Conservation (phyloP, 495 filamentous ascomycete genomes). For the Echria macrotheca region DNA sequence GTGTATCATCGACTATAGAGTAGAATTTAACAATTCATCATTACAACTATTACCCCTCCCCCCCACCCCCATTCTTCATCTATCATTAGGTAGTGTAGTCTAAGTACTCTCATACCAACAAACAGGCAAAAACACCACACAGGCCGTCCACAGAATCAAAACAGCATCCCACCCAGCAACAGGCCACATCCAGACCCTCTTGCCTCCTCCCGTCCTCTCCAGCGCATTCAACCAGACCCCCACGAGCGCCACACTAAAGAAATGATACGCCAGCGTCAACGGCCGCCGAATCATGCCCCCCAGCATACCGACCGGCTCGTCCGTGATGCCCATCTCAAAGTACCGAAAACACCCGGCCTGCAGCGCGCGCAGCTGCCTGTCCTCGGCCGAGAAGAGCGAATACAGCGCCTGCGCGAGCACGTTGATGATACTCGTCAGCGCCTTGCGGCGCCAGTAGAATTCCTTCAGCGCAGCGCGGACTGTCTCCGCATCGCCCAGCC, state of each 20-base stretch:
- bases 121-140: constrained; percentile 82
- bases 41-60: neutral
- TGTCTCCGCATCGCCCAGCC: constrained; percentile 55
- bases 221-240: constrained; percentile 73
- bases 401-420: constrained; percentile 93
- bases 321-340: constrained; percentile 72
- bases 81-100: too few species aligned
- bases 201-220: constrained; percentile 33
- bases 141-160: constrained; percentile 78
- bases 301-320: constrained; percentile 75
- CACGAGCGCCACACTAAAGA: constrained; percentile 87
- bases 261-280: constrained; percentile 78
- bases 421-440: constrained; percentile 80
- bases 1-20: too few species aligned
- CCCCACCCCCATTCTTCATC: constrained; percentile 7
- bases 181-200: constrained; percentile 55
- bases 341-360: constrained; percentile 92
- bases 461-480: constrained; percentile 63
- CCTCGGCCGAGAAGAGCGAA: constrained; percentile 80
- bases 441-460: constrained; percentile 88
- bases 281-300: constrained; percentile 79
- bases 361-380: constrained; percentile 67
- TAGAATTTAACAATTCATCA: neutral
- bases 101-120: too few species aligned
- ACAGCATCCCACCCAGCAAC: constrained; percentile 54